These are phyloP conservation scores for Coleophoma eucalyptorum DNA, from an alignment of 2,329 filamentous ascomycete genomes.

Conservation along the genomic window DNA sequence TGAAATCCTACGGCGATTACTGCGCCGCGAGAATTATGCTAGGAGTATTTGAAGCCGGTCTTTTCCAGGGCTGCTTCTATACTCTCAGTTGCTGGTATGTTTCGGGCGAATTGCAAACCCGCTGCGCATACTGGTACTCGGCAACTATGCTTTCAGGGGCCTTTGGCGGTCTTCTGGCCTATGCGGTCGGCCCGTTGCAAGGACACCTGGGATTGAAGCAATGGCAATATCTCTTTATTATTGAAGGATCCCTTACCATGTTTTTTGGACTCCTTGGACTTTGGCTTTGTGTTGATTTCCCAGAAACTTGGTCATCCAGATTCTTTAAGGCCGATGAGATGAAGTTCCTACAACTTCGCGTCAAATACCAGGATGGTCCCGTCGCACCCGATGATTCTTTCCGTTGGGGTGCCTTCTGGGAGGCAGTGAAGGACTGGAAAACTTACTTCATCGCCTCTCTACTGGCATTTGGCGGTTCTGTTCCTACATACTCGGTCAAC, in stretches of 20 bases:
- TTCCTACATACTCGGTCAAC: slow-evolving; percentile 28
- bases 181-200: slow-evolving; percentile 1
- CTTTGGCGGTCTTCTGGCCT: slow-evolving; percentile 5
- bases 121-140: slow-evolving; percentile 6
- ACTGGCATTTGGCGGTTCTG: slow-evolving; percentile 26
- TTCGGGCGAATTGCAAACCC: slow-evolving; percentile 2
- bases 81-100: slow-evolving; percentile 6
- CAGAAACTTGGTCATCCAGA: slow-evolving; percentile 17
- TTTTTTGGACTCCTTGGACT: slow-evolving; percentile 14
- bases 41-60: slow-evolving; percentile 5
- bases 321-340: slow-evolving; percentile 26
- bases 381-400: slow-evolving; percentile 13
- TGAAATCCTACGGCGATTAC: slow-evolving; percentile 4
- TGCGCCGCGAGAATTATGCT: slow-evolving; percentile 4
- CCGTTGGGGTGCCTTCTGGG: slow-evolving; percentile 18
- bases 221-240: slow-evolving; percentile 19
- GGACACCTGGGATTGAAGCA: slow-evolving; percentile 3
- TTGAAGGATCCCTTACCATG: slow-evolving; percentile 17
- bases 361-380: slow-evolving; percentile 3
- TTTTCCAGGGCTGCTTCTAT: slow-evolving; percentile 5
- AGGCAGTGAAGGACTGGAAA: slow-evolving; percentile 34
- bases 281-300: slow-evolving; percentile 24
- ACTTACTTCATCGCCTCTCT: slow-evolving; percentile 32
- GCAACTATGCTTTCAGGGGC: slow-evolving; percentile 6
- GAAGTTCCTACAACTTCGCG: slow-evolving; percentile 20